Conservation (phyloP, 2,329 filamentous ascomycete genomes). For the Aspergillus ruber region DNA sequence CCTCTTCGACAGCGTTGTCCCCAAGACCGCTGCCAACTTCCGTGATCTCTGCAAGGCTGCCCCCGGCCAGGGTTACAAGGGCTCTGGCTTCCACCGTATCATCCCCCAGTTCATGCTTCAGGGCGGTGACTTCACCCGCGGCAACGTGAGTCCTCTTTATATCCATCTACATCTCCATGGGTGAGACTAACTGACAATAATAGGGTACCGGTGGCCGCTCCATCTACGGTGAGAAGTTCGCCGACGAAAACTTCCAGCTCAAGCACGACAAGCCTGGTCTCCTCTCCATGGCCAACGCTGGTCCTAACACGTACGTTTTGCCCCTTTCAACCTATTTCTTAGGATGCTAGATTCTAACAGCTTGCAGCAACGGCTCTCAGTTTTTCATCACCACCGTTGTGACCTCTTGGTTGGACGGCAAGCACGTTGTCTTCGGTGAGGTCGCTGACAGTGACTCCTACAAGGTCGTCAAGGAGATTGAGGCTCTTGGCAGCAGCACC, state of each 20-base stretch:
- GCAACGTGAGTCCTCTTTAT: constrained; percentile 62
- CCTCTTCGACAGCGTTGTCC: constrained; percentile 78
- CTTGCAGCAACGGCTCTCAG: constrained; percentile 58
- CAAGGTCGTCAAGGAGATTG: constrained; percentile 53
- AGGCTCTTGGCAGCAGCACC: constrained; percentile 51
- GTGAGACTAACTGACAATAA: background rate
- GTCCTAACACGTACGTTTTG: constrained; percentile 71
- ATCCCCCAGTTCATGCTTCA: constrained; percentile 94
- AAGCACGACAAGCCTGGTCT: constrained; percentile 71
- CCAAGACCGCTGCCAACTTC: constrained; percentile 85
- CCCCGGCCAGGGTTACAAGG: constrained; percentile 76
- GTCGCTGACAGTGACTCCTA: constrained; percentile 52
- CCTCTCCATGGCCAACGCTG: constrained; percentile 93
- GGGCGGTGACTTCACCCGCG: constrained; percentile 90
- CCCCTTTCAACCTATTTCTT: background rate
- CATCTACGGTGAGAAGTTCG: constrained; percentile 92
- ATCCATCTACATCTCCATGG: background rate
- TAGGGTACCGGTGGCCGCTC: constrained; percentile 87
- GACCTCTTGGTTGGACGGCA: constrained; percentile 61
- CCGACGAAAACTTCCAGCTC: constrained; percentile 81
- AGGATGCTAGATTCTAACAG: constrained; percentile 1
- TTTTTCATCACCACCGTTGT: constrained; percentile 67
- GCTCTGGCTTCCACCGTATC: constrained; percentile 84
- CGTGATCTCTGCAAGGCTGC: constrained; percentile 71
- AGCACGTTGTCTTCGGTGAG: constrained; percentile 64